A percentile compares a stretch with the other conserved stretches of the same genome.
These are phyloP conservation scores for Dalbergia oliveri DNA, from an alignment of 306 rosid species.

Conservation along the genomic window DNA sequence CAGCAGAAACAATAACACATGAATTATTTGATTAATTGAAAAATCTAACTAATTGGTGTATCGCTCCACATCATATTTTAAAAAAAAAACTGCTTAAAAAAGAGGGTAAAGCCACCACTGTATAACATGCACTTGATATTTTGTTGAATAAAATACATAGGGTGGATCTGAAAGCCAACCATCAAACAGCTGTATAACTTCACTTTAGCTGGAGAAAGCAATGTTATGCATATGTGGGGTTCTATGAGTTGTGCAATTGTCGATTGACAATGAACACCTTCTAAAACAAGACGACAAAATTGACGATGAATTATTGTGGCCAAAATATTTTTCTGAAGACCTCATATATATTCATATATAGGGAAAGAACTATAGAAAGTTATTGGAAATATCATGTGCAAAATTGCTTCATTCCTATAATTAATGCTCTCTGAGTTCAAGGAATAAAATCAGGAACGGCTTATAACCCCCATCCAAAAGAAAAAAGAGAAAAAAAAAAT, in stretches of 20 bases:
- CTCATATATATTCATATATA: background rate
- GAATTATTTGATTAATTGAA: background rate
- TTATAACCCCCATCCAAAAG: too few species aligned
- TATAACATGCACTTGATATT: background rate
- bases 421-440: background rate
- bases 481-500: too few species aligned
- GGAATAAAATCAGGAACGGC: background rate
- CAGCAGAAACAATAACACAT: background rate
- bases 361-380: background rate
- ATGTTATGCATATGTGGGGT: constrained; percentile 51
- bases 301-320: constrained; percentile 13
- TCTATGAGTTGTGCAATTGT: constrained; percentile 40
- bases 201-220: constrained; percentile 55
- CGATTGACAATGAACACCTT: constrained; percentile 33
- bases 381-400: background rate
- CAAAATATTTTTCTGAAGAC: background rate
- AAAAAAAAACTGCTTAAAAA: background rate
- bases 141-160: constrained; percentile 13
- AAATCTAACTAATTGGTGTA: background rate
- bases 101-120: background rate
- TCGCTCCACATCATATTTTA: background rate
- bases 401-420: background rate
- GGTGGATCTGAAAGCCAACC: constrained; percentile 57
- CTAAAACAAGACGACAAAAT: constrained; percentile 44
- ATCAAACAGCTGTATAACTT: constrained; percentile 48